Percentiles rank a stretch among this genome's conserved stretches.
Conservation (phyloP, 805 yeast genomes). For the Teunomyces aglyptinius region DNA sequence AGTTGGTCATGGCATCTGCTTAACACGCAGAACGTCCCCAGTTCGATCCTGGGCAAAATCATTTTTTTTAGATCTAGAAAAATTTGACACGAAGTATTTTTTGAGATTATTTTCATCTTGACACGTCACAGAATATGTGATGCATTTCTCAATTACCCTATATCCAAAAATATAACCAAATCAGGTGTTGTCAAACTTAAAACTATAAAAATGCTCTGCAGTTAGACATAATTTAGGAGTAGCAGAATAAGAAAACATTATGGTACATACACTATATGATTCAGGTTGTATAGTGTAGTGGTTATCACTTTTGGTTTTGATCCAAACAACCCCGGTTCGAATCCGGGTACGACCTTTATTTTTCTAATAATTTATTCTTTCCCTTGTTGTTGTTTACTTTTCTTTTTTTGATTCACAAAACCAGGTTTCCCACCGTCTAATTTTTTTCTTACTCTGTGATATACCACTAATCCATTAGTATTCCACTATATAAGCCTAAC, state of each 20-base stretch:
- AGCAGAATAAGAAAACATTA: background rate
- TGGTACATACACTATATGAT: background rate
- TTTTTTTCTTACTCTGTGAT: background rate
- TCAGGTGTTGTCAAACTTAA: no score
- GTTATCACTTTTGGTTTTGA: constrained; percentile 81
- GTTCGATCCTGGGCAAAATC: constrained; percentile 99
- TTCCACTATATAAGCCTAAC: constrained; percentile 1
- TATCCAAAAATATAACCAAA: no score
- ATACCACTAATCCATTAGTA: constrained; percentile 2
- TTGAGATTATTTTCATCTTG: background rate
- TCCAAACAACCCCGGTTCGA: constrained; percentile 83
- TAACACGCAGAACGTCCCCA: constrained; percentile 99
- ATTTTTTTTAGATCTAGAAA: constrained; percentile 20
- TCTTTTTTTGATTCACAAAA: constrained; percentile 1
- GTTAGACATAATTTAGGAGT: no score
- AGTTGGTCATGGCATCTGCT: constrained; percentile 99
- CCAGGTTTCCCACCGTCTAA: background rate
- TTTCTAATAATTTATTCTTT: constrained; percentile 8
- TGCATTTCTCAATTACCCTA: no score
- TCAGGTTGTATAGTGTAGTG: constrained; percentile 66
- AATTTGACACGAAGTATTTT: background rate
- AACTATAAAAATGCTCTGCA: no score
- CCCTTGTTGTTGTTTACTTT: constrained; percentile 3
- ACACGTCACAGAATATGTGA: no score
- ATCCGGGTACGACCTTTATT: constrained; percentile 71